A percentile compares a stretch with the other conserved stretches of the same genome.
phyloP scores from a whole-genome alignment of 2,329 filamentous ascomycete genomes.

The Botryosphaeria dothidea region DNA sequence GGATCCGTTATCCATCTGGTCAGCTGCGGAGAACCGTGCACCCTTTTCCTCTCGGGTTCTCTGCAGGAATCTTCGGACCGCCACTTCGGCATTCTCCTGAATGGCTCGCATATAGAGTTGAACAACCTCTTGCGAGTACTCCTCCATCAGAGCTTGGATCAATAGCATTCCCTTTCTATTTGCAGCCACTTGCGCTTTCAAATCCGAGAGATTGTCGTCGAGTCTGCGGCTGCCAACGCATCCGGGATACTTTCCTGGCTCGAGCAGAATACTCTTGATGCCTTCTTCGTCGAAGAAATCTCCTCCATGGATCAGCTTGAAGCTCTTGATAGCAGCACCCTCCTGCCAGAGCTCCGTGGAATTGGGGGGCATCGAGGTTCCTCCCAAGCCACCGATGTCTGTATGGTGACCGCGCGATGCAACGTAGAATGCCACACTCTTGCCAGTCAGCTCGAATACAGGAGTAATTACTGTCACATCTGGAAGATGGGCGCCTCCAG shows the following conservation, averaged over 20 bases:
- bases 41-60: constrained; percentile 30
- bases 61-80: constrained; percentile 48
- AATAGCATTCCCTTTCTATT: constrained; percentile 37
- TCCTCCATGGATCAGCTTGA: constrained; percentile 37
- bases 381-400: constrained; percentile 44
- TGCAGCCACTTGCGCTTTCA: constrained; percentile 38
- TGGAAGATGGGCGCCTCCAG: constrained; percentile 32
- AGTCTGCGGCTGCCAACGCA: constrained; percentile 34
- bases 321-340: constrained; percentile 48
- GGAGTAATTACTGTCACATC: constrained; percentile 32
- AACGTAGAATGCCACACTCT: constrained; percentile 28
- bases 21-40: neutral
- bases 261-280: constrained; percentile 29
- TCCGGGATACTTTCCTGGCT: constrained; percentile 31
- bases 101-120: constrained; percentile 46
- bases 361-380: constrained; percentile 38
- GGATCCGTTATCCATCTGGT: constrained; percentile 23
- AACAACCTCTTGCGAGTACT: constrained; percentile 36
- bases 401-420: constrained; percentile 31
- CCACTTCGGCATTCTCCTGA: constrained; percentile 35
- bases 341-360: constrained; percentile 51
- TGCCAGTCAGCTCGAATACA: constrained; percentile 26
- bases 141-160: constrained; percentile 38
- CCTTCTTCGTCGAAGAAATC: constrained; percentile 38
- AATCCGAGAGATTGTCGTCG: constrained; percentile 36